Base-by-base conservation (phyloP, 2,329 filamentous ascomycete species). In the Talaromyces marneffei region DNA sequence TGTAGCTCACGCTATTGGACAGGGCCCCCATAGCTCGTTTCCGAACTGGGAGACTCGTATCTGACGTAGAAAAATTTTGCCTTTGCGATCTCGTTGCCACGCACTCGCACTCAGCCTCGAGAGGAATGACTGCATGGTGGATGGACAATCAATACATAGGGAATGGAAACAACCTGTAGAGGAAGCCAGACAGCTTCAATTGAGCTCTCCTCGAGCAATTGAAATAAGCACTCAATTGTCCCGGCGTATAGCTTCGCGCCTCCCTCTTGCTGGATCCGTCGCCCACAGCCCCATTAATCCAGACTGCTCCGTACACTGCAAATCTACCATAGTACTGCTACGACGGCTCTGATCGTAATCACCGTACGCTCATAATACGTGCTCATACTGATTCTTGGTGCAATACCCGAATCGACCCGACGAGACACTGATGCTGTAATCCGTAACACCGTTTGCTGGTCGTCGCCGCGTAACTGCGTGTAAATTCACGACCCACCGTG, bases 391-490 rank as follows among this genome's bases (percentile, higher is more conserved):
- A 12, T 10, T 52, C 12, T 12, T 50, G 27, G 46, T 40, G 33
- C 33, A 53, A 55, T 37, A 61, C 59, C 59, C 59, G 59, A 60
- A 46, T 60, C 59, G 54, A 39, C 59, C 59, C 59, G 59, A 60
- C n/a, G 18, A 40, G 31, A 33, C n/a, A 23, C n/a, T 33, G n/a
- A 14, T 57, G 37, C 39, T 20, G 48, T 52, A 52, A 35, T n/a
- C 27, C 18, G 48, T 33, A 20, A 33, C 29, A 23, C 12, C 7
- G 29, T 23, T 23, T 33, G 29, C 48, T 20, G 18, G 14, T 31
- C 23, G 12, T 31, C 27, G 27, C 27, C 6, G 25, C 9, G 46
- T 31, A 50, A 50, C 27, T 12, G 27, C 10, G 25, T 20, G 48
- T 52, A 52, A 48, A 52, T 20, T 20, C 48, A 52, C 27, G 48